Percentiles rank a stretch among this genome's conserved stretches.
phyloP scores from a whole-genome alignment of 805 yeast species.

The Saturnispora gosingensis region DNA sequence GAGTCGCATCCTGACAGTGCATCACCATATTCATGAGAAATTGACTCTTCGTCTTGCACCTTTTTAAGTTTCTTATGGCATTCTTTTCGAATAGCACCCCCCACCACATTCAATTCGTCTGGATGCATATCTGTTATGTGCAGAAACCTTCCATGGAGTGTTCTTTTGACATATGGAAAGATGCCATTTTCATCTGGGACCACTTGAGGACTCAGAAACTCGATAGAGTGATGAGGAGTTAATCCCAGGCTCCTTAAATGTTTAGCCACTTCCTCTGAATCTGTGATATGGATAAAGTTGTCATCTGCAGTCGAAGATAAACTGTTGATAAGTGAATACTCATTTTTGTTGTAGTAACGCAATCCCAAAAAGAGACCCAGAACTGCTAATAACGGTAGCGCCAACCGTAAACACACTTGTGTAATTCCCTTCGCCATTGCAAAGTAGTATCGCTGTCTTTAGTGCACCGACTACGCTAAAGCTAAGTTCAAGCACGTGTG shows the following conservation, averaged over 20 bases:
- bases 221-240: constrained; percentile 33
- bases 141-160: constrained; percentile 66
- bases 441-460: neutral
- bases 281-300: constrained; percentile 5
- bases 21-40: constrained; percentile 63
- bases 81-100: constrained; percentile 36
- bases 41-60: constrained; percentile 28
- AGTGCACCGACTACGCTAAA: neutral
- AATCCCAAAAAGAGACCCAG: neutral
- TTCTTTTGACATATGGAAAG: constrained; percentile 9
- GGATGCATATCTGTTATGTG: constrained; percentile 87
- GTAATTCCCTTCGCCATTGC: neutral
- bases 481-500: neutral
- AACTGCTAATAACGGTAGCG: neutral
- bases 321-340: neutral
- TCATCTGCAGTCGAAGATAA: neutral
- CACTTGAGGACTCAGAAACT: constrained; percentile 9
- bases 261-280: constrained; percentile 19
- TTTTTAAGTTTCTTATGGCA: constrained; percentile 47
- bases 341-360: neutral
- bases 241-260: constrained; percentile 30
- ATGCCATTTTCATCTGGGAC: constrained; percentile 4
- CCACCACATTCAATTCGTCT: constrained; percentile 53
- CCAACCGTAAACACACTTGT: neutral
- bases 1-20: constrained; percentile 73